Conservation (phyloP, 441 rosid genomes). For the Breynia disticha region DNA sequence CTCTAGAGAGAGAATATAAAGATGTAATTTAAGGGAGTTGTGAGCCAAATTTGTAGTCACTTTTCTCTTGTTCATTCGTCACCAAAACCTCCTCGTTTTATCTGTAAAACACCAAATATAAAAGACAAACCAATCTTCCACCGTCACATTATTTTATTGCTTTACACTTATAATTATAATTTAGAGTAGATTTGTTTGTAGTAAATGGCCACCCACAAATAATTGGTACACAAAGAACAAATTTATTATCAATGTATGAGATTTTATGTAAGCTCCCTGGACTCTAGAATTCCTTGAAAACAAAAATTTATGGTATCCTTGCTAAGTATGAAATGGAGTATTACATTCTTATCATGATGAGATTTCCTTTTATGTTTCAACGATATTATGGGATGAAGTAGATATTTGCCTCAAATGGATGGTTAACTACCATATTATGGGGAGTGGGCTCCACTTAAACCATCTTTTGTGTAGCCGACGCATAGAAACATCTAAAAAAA, state of each 20-base stretch:
- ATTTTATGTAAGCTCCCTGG: constrained; percentile 17
- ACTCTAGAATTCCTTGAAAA: constrained; percentile 15
- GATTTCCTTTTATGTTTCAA: no score
- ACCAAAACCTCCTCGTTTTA: constrained; percentile 8
- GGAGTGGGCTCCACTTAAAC: no score
- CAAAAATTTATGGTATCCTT: constrained; percentile 6
- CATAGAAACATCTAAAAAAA: no score
- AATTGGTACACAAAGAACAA: constrained; percentile 9
- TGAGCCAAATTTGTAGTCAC: constrained; percentile 17
- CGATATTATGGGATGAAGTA: no score
- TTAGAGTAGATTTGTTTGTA: constrained; percentile 19
- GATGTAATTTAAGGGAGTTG: constrained; percentile 18
- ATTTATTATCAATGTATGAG: constrained; percentile 16
- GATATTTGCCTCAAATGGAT: no score
- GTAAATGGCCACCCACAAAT: constrained; percentile 22
- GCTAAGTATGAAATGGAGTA: no score
- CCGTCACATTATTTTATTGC: constrained; percentile 13
- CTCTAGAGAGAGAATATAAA: constrained; percentile 23
- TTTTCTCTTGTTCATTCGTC: not conserved
- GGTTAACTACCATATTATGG: no score
- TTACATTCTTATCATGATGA: no score
- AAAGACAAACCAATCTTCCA: constrained; percentile 39
- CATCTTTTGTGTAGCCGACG: no score
- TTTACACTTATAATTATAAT: not conserved
- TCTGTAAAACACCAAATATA: constrained; percentile 19